Base-by-base conservation (phyloP, 257 asterid genomes). In the Rubia yunnanensis region DNA sequence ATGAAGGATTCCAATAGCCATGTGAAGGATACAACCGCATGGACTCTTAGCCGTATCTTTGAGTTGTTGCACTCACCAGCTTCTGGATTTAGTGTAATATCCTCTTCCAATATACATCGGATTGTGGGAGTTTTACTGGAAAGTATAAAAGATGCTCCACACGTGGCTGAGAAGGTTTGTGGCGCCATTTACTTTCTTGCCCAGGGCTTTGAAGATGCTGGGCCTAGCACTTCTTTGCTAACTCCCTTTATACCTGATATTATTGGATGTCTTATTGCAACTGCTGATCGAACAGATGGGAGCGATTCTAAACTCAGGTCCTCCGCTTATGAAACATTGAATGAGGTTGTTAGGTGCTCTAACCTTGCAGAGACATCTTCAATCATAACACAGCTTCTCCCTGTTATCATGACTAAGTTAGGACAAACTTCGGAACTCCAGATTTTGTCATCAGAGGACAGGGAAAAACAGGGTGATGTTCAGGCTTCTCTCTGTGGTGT, bases 31-130 rank as follows among this genome's bases (percentile, higher is more conserved):
- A 86, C 94, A 17, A 91, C 98, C 28, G 98, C 98, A 6, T 88
- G 98, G 98, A 91, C 98, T 66, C 95, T 91, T 54, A 82, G 95
- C 65, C 96, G 95, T 63, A 86, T 91, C 66, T 88, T 88, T 65
- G 95, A 91, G 85, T 73, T 91, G 49, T 69, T 86, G 76, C 98
- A 91, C 76, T 62, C 76, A 31, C 95, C 96, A 28, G 77, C 81
- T 17, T 46, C 81, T 60, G 91, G 92, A 66, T 84, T 81, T 68
- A 77, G 95, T 24, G 89, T 88, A 56, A 77, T 86, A 69, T 75
- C 95, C 5, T 83, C 86, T 49, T 84, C 78, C 60, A 88, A 91
- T 65, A 81, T 86, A 73, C 91, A 80, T 50, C 64, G 62, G 28
- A 78, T 88, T 22, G 74, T 86, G 72, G 81, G 74, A 6, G 88